Evolutionary conservation across 2,329 filamentous ascomycete genomes (phyloP), one percentile per base, ranked within the genome.

Genomic region (Colletotrichum eremochloae): DNA sequence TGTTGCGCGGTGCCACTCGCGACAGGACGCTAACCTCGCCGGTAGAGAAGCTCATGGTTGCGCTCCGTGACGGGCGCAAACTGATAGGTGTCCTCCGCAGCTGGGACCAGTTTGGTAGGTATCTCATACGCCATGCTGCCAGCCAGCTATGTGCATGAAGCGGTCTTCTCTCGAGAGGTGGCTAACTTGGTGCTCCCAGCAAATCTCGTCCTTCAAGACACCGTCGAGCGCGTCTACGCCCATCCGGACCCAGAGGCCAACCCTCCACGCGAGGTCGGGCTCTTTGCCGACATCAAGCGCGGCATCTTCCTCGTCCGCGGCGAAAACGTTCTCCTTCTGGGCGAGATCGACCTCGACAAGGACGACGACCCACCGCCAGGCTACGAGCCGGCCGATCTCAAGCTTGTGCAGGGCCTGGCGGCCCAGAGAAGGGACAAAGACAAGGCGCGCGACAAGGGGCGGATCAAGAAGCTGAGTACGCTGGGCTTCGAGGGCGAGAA

Each of bases 21-120:
- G 18, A 56, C 29, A 62, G n/a, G 33, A 40, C 33, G 61, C 68
- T 75, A 53, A 75, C 74, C 55, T 55, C 24, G 11, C 55, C 48
- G 76, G 75, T 81, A 98, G 96, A 99, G 86, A 99, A 99, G 85
- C 91, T 99, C 72, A 91, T 98, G 84, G 89, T 98, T 68, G 91
- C 95, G 58, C 88, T 99, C 67, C 93, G 96, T 76, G 96, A 99
- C 80, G 96, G 97, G 74, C 91, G 96, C 78, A 98, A 98, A 84
- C 87, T 98, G 76, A 93, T 97, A 76, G 96, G 96, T 40, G 94
- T 98, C 58, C 84, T 99, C 76, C 89, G 96, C 79, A 97, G 94
- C 77, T 99, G 96, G 94, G 96, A 99, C 83, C 96, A 99, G 83
- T 98, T 97, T 80, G 96, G 95, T 97, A 91, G 78, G 87, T 82